phyloP scores from a whole-genome alignment of 805 yeast genomes.

The Geotrichum ghanense region DNA sequence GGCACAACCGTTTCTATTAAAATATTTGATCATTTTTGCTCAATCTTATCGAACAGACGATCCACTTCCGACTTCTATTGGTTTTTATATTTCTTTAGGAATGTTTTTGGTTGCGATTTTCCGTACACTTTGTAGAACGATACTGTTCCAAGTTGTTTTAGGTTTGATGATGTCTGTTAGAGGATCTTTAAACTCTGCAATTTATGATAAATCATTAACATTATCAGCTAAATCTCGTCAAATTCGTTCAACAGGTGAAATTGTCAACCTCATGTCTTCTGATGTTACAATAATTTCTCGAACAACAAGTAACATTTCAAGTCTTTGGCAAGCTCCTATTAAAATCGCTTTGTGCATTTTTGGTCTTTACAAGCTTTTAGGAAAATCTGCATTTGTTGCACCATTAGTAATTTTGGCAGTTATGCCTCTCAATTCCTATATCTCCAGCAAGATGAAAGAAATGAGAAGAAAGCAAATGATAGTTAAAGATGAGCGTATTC shows the following conservation, averaged over 20 bases:
- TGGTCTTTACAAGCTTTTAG: slow-evolving; percentile 62
- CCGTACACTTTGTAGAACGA: slow-evolving; percentile 71
- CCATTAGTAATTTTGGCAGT: slow-evolving; percentile 62
- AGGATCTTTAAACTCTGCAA: slow-evolving; percentile 49
- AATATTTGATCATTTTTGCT: slow-evolving; percentile 51
- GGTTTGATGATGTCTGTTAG: slow-evolving; percentile 36
- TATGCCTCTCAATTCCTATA: slow-evolving; percentile 65
- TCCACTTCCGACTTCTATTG: slow-evolving; percentile 49
- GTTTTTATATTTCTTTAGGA: slow-evolving; percentile 60
- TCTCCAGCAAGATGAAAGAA: slow-evolving; percentile 42
- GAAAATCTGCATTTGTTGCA: slow-evolving; percentile 92
- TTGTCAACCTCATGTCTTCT: slow-evolving; percentile 89
- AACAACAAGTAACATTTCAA: slow-evolving; percentile 62
- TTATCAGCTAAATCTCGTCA: slow-evolving; percentile 58
- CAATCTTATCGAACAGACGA: slow-evolving; percentile 30
- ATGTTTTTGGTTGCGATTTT: slow-evolving; percentile 69
- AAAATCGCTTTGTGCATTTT: slow-evolving; percentile 68
- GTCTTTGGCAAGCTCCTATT: slow-evolving; percentile 90
- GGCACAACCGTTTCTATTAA: slow-evolving; percentile 72
- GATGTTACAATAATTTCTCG: slow-evolving; percentile 86
- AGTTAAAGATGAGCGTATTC: slow-evolving; percentile 82
- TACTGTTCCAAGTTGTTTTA: slow-evolving; percentile 38
- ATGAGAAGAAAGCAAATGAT: slow-evolving; percentile 78
- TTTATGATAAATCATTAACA: slow-evolving; percentile 58
- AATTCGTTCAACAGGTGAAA: slow-evolving; percentile 75